Evolutionary conservation across 345 rosid genomes (phyloP).

Genomic region (Isatis tinctoria): DNA sequence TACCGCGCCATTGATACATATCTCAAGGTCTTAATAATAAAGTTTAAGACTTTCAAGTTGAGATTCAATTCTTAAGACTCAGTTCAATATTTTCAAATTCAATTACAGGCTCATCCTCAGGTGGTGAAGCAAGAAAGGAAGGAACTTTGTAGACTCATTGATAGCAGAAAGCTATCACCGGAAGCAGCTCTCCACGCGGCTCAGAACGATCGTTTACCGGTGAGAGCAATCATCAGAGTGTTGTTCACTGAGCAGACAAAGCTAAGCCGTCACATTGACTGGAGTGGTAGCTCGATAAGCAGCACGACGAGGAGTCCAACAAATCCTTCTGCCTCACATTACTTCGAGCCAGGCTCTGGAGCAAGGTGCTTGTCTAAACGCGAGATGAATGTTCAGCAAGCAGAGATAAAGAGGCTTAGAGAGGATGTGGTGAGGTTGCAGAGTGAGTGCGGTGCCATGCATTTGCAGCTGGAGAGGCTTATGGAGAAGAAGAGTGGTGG

Average conservation of each 20-base stretch:
- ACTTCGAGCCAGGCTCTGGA: slow-evolving; percentile 32
- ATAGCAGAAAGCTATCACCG: slow-evolving; percentile 64
- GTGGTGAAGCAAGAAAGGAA: slow-evolving; percentile 82
- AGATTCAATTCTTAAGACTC: neutral
- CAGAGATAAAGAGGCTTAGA: slow-evolving; percentile 58
- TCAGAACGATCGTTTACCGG: slow-evolving; percentile 82
- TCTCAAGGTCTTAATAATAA: slow-evolving; percentile 51
- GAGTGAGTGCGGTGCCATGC: slow-evolving; percentile 58
- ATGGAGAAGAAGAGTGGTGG: slow-evolving; percentile 68
- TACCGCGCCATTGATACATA: slow-evolving; percentile 90
- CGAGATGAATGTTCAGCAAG: slow-evolving; percentile 50
- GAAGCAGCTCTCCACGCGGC: slow-evolving; percentile 89
- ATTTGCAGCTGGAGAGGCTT: slow-evolving; percentile 65
- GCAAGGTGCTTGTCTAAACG: slow-evolving; percentile 70
- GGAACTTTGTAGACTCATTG: slow-evolving; percentile 61
- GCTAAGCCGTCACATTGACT: slow-evolving; percentile 51
- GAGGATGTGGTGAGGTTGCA: slow-evolving; percentile 73
- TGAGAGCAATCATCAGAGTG: slow-evolving; percentile 73
- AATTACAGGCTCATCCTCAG: slow-evolving; percentile 62
- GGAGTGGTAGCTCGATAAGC: slow-evolving; percentile 65
- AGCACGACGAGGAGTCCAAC: slow-evolving; percentile 56
- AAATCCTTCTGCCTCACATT: slow-evolving; percentile 28
- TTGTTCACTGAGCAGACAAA: slow-evolving; percentile 75
- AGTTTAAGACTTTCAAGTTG: neutral
- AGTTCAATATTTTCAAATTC: neutral